A percentile compares a stretch with the other conserved stretches of the same genome.
Conservation (phyloP, 2,329 filamentous ascomycete genomes). For the Niveomyces coronatus region DNA sequence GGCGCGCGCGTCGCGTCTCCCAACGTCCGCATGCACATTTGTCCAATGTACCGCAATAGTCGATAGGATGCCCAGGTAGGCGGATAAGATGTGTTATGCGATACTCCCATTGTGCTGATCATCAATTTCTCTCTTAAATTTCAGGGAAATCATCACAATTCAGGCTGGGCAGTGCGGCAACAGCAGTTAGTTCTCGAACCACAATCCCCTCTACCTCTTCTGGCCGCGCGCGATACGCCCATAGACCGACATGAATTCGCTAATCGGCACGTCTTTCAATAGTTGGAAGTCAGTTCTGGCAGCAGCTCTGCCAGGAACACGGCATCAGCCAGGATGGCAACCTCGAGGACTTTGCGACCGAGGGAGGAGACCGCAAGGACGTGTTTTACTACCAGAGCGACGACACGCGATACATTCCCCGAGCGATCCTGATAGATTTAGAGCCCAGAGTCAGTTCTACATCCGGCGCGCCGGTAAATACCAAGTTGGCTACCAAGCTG, state of each 20-base stretch:
- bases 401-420: slow-evolving; percentile 94
- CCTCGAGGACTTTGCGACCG: slow-evolving; percentile 92
- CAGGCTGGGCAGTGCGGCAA: slow-evolving; percentile 99
- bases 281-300: slow-evolving; percentile 99
- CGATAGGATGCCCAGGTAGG: too few relatives aligned
- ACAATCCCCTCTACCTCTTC: background rate
- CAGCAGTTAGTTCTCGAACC: slow-evolving; percentile 62
- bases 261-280: slow-evolving; percentile 34
- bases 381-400: slow-evolving; percentile 99
- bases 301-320: slow-evolving; percentile 95
- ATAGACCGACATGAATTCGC: background rate
- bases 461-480: too few relatives aligned
- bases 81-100: too few relatives aligned
- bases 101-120: too few relatives aligned
- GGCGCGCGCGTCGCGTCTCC: too few relatives aligned
- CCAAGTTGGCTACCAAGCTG: too few relatives aligned
- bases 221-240: background rate
- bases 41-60: too few relatives aligned
- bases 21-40: too few relatives aligned
- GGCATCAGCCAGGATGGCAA: slow-evolving; percentile 97
- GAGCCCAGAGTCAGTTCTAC: slow-evolving; percentile 68
- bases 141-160: slow-evolving; percentile 96
- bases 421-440: slow-evolving; percentile 89
- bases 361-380: slow-evolving; percentile 95
- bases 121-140: too few relatives aligned